Evolutionary conservation across 768 basidiomycete genomes (phyloP).

Genomic region (Pleurotus djamor): DNA sequence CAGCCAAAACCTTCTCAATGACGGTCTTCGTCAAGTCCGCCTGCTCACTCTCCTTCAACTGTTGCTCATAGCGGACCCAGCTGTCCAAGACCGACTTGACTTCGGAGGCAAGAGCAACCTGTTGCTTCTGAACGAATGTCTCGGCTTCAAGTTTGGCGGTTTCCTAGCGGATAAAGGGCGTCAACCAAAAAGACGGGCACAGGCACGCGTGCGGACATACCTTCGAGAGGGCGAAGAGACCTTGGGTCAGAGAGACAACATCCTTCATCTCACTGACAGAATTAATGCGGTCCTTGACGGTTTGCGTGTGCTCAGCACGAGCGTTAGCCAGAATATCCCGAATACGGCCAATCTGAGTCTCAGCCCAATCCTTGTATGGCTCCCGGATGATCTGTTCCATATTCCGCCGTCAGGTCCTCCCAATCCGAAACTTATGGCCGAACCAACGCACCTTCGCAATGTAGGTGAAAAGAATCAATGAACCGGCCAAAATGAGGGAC

Average conservation of each 20-base stretch:
- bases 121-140: conserved; percentile 89
- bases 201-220: conserved; percentile 28
- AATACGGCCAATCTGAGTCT: conserved; percentile 83
- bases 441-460: conserved; percentile 68
- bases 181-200: background rate
- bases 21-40: conserved; percentile 84
- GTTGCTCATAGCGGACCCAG: conserved; percentile 98
- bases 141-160: conserved; percentile 89
- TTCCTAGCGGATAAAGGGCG: conserved; percentile 66
- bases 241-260: conserved; percentile 87
- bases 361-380: conserved; percentile 93
- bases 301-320: conserved; percentile 87
- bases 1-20: conserved; percentile 84
- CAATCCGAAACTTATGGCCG: background rate
- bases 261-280: conserved; percentile 95
- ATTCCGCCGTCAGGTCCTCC: conserved; percentile 13
- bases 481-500: conserved; percentile 83
- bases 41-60: conserved; percentile 96
- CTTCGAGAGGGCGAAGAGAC: conserved; percentile 91
- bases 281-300: conserved; percentile 90
- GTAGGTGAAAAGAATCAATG: conserved; percentile 78
- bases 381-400: conserved; percentile 69
- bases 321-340: conserved; percentile 77
- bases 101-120: conserved; percentile 82
- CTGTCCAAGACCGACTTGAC: conserved; percentile 94